Conservation (phyloP, 176 grass and related monocot species). For the Chloris gayana region DNA sequence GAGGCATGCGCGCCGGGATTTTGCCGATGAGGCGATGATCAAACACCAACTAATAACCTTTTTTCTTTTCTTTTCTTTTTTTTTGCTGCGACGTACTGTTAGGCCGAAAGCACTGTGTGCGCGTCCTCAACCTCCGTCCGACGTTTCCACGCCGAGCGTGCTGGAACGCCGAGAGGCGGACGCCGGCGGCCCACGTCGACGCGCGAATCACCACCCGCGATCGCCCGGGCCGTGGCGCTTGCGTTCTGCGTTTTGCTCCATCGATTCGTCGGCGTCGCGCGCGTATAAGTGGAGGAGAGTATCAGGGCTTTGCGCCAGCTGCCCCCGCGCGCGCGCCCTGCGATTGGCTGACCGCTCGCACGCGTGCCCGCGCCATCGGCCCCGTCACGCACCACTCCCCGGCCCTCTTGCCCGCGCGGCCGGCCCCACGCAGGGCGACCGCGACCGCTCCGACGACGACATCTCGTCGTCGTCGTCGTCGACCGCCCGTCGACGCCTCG, state of each 20-base stretch:
- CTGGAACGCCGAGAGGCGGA: background rate
- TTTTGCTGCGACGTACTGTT: slow-evolving; percentile 15
- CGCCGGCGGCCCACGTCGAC: slow-evolving; percentile 42
- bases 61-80: background rate
- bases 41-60: slow-evolving; percentile 27
- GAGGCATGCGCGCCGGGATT: background rate
- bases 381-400: slow-evolving; percentile 40
- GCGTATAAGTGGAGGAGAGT: slow-evolving; percentile 44
- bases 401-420: background rate
- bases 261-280: background rate
- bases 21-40: slow-evolving; percentile 27
- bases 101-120: slow-evolving; percentile 31
- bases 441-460: slow-evolving; percentile 47
- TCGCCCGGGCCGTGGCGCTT: slow-evolving; percentile 6
- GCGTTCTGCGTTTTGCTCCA: background rate
- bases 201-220: slow-evolving; percentile 10
- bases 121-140: background rate
- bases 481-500: slow-evolving; percentile 45
- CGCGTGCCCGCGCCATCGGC: slow-evolving; percentile 26
- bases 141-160: background rate
- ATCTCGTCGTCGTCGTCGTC: slow-evolving; percentile 31
- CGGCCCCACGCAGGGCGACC: slow-evolving; percentile 8
- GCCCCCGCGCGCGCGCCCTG: slow-evolving; percentile 5
- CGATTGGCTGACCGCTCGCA: slow-evolving; percentile 51
- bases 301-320: slow-evolving; percentile 33